These are phyloP conservation scores for Agaricus subrufescens DNA, from an alignment of 768 basidiomycete genomes.

Conservation along the genomic window DNA sequence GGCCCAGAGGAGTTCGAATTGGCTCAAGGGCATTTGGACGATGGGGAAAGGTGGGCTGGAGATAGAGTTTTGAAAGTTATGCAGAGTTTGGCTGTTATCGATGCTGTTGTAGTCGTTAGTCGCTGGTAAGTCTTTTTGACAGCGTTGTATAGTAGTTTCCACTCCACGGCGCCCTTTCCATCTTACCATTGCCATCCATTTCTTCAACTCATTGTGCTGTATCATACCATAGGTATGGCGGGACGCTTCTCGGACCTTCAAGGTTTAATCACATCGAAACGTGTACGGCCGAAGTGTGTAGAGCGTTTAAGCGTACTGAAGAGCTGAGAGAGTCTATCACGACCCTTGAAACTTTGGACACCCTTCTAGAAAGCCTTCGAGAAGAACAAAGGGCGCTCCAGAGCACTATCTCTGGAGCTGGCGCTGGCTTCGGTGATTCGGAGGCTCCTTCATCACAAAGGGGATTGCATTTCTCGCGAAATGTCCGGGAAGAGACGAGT, in stretches of 20 bases:
- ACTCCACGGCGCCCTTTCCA: not conserved
- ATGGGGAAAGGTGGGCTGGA: slow-evolving; percentile 74
- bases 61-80: slow-evolving; percentile 60
- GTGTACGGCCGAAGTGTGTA: slow-evolving; percentile 72
- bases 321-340: slow-evolving; percentile 60
- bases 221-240: slow-evolving; percentile 60
- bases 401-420: not conserved
- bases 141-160: not conserved
- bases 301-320: slow-evolving; percentile 58
- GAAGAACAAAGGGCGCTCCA: slow-evolving; percentile 28
- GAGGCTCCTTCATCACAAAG: slow-evolving; percentile 1
- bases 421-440: not conserved
- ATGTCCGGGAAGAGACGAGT: not conserved
- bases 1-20: slow-evolving; percentile 79
- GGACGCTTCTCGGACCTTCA: slow-evolving; percentile 71
- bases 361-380: slow-evolving; percentile 53
- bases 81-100: slow-evolving; percentile 64
- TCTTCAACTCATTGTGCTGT: not conserved
- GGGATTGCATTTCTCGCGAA: not conserved
- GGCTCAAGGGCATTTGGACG: slow-evolving; percentile 60
- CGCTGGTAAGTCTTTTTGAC: slow-evolving; percentile 50
- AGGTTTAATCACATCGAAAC: slow-evolving; percentile 77
- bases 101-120: slow-evolving; percentile 76
- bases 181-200: not conserved
- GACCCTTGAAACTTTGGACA: slow-evolving; percentile 57